These are phyloP conservation scores for Neoascochyta sp. DNA, from an alignment of 2,329 filamentous ascomycete species.

Conservation along the genomic window DNA sequence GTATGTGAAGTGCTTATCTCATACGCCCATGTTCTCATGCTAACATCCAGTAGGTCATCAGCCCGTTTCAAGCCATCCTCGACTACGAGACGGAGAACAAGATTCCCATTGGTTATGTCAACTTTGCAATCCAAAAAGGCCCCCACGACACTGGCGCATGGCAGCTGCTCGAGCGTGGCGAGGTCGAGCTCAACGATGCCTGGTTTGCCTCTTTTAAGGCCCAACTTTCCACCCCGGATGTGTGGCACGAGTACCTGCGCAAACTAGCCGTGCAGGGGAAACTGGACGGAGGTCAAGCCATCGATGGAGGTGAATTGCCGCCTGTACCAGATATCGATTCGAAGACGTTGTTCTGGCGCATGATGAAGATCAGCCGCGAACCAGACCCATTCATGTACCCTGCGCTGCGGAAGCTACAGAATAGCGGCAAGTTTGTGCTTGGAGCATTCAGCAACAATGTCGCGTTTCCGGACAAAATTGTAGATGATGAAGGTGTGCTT, in stretches of 20 bases:
- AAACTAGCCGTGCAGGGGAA: conserved; percentile 21
- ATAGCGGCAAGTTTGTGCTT: conserved; percentile 44
- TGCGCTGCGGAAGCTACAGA: conserved; percentile 66
- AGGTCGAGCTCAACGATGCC: conserved; percentile 66
- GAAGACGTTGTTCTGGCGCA: conserved; percentile 78
- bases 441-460: conserved; percentile 88
- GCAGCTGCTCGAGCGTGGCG: conserved; percentile 83
- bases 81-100: conserved; percentile 75
- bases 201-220: conserved; percentile 75
- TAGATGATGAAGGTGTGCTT: conserved; percentile 53
- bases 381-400: conserved; percentile 88
- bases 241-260: conserved; percentile 63
- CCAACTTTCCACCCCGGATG: conserved; percentile 63
- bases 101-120: conserved; percentile 87
- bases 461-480: conserved; percentile 73
- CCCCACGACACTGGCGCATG: conserved; percentile 72
- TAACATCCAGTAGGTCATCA: conserved; percentile 63
- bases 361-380: conserved; percentile 72
- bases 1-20: too few species aligned
- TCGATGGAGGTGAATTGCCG: conserved; percentile 43
- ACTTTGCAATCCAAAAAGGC: conserved; percentile 78
- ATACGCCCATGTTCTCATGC: too few species aligned
- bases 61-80: conserved; percentile 87
- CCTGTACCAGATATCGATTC: conserved; percentile 70
- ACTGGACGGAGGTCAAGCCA: conserved; percentile 29